Conservation (phyloP, 2,329 filamentous ascomycete genomes). For the Trichoderma koningiopsis region DNA sequence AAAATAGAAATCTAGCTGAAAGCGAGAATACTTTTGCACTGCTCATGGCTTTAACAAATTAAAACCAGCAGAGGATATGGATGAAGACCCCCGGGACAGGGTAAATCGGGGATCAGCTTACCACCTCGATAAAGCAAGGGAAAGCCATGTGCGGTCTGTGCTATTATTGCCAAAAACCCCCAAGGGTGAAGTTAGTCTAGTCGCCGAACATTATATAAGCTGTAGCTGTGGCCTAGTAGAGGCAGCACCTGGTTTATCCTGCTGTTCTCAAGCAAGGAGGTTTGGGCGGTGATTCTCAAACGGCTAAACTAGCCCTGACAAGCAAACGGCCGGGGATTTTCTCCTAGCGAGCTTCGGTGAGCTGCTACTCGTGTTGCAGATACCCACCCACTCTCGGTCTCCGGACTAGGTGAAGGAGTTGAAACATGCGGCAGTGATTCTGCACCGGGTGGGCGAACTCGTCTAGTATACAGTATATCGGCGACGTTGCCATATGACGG, state of each 20-base stretch:
- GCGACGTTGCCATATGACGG: background rate
- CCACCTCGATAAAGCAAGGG: background rate
- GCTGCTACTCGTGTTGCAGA: background rate
- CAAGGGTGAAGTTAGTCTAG: background rate
- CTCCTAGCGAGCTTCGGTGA: background rate
- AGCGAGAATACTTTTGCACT: background rate
- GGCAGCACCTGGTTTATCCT: background rate
- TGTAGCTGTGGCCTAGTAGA: background rate
- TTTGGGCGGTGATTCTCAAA: background rate
- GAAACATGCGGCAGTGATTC: background rate
- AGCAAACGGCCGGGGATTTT: background rate
- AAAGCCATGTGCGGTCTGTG: background rate
- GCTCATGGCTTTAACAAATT: background rate
- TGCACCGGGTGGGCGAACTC: background rate
- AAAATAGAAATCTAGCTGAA: background rate
- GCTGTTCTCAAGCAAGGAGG: background rate
- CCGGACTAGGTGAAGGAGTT: background rate
- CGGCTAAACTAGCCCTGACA: constrained; percentile 3
- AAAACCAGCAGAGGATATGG: background rate
- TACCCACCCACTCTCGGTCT: background rate
- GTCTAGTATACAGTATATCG: background rate
- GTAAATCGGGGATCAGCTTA: background rate
- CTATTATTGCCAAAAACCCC: background rate
- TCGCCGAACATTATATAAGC: background rate
- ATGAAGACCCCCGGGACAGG: background rate